Conservation (phyloP, 2,329 filamentous ascomycete genomes). For the Apiospora arundinis region DNA sequence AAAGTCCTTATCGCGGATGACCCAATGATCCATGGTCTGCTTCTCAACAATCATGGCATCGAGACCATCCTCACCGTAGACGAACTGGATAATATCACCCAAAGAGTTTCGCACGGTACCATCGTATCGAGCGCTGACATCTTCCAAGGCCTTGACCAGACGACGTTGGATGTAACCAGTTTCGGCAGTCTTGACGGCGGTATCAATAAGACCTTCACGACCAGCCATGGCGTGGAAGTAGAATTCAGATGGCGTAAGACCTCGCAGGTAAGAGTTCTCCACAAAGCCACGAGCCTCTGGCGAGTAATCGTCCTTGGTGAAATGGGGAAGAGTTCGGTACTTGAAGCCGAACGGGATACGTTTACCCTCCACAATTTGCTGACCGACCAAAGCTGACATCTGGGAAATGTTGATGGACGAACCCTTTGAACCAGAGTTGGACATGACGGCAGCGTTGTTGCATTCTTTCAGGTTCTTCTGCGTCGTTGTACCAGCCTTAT, state of each 20-base stretch:
- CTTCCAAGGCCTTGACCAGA: conserved; percentile 96
- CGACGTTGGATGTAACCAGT: conserved; percentile 99
- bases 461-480: conserved; percentile 92
- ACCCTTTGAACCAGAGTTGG: conserved; percentile 95
- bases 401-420: conserved; percentile 99
- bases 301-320: conserved; percentile 99
- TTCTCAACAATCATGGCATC: conserved; percentile 94
- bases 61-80: conserved; percentile 96
- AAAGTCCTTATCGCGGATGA: conserved; percentile 78
- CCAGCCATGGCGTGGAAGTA: conserved; percentile 99
- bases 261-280: conserved; percentile 97
- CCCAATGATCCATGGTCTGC: conserved; percentile 86
- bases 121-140: conserved; percentile 97
- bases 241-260: conserved; percentile 93
- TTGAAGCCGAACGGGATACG: conserved; percentile 99
- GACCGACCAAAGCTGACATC: conserved; percentile 97
- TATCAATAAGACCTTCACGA: conserved; percentile 99
- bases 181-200: conserved; percentile 98
- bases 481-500: conserved; percentile 91
- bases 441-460: conserved; percentile 98
- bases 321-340: conserved; percentile 94
- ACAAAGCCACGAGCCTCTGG: conserved; percentile 97
- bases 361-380: conserved; percentile 98
- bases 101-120: conserved; percentile 96
- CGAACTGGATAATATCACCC: conserved; percentile 94